Conservation (phyloP, 2,329 filamentous ascomycete genomes). For the Monosporascus sp. region DNA sequence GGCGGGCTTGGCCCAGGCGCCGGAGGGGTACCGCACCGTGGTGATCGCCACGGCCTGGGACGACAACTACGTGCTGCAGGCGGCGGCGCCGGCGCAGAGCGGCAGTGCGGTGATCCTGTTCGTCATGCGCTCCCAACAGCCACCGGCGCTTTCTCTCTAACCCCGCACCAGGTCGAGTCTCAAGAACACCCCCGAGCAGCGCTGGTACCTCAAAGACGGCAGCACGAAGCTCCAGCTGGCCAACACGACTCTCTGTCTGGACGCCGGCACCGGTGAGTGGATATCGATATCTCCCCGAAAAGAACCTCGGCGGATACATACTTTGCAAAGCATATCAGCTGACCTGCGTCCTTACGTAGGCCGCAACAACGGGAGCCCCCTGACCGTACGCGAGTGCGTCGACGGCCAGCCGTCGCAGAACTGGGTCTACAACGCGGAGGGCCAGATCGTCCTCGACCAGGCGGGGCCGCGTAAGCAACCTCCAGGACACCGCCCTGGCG, state of each 20-base stretch:
- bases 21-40: constrained; percentile 32
- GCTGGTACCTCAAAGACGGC: constrained; percentile 34
- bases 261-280: constrained; percentile 25
- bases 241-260: constrained; percentile 32
- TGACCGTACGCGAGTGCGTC: constrained; percentile 30
- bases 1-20: constrained; percentile 27
- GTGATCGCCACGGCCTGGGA: constrained; percentile 34
- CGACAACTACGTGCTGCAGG: constrained; percentile 33
- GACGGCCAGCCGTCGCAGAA: constrained; percentile 28
- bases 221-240: constrained; percentile 31
- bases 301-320: constrained; percentile 1
- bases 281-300: constrained; percentile 6
- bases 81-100: constrained; percentile 23
- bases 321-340: background rate
- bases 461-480: constrained; percentile 29
- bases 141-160: background rate
- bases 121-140: constrained; percentile 6
- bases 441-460: constrained; percentile 30
- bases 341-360: background rate
- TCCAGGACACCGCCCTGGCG: constrained; percentile 5
- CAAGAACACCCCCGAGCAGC: constrained; percentile 30
- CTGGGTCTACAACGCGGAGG: constrained; percentile 32
- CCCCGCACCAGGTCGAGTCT: constrained; percentile 23
- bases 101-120: constrained; percentile 32
- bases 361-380: constrained; percentile 20